A percentile compares a stretch with the other conserved stretches of the same genome.
These are phyloP conservation scores for Themeda triandra DNA, from an alignment of 176 grass and related monocot genomes.

Conservation along the genomic window DNA sequence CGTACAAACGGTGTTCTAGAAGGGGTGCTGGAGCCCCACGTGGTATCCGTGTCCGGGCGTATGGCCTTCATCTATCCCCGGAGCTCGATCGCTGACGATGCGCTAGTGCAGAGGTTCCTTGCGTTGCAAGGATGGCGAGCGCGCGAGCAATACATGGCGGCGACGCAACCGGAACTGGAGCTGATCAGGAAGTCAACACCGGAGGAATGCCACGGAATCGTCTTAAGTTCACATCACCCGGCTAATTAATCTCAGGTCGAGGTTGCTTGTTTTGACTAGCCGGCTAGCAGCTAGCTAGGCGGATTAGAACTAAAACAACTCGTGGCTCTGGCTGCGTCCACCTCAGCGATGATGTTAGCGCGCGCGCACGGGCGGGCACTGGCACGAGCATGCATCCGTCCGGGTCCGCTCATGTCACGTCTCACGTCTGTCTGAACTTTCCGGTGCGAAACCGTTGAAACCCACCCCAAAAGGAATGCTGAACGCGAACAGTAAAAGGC, in stretches of 20 bases:
- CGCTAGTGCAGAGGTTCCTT: neutral
- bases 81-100: neutral
- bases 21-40: neutral
- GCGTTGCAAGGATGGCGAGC: conserved; percentile 21
- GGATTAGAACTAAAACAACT: neutral
- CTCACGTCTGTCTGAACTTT: neutral
- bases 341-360: conserved; percentile 23
- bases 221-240: neutral
- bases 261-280: conserved; percentile 1
- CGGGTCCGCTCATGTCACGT: neutral
- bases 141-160: neutral
- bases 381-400: neutral
- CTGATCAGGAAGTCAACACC: neutral
- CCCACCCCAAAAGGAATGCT: too few species aligned
- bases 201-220: neutral
- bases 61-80: neutral
- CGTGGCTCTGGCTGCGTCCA: conserved; percentile 4
- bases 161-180: neutral
- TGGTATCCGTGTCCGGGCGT: neutral
- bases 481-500: too few species aligned
- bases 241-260: neutral
- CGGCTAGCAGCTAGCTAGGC: neutral
- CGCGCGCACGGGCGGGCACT: neutral
- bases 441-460: neutral
- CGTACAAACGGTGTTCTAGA: neutral